phyloP scores from a whole-genome alignment of 2,329 filamentous ascomycete species.

The Aspergillus quadricinctus region DNA sequence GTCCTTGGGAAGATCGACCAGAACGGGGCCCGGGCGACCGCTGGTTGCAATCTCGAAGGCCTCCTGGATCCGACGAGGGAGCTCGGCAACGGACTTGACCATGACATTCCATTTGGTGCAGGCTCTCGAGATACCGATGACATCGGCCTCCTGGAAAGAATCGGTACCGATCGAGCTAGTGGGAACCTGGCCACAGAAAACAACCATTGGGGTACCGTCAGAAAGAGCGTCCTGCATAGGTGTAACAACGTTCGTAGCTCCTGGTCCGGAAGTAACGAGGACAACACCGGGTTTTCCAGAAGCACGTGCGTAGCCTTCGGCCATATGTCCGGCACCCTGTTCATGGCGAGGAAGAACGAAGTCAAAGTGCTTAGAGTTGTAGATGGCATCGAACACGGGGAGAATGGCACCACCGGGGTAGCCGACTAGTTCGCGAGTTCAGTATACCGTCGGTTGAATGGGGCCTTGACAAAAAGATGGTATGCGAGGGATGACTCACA shows the following conservation, averaged over 20 bases:
- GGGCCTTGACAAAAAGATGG: background rate
- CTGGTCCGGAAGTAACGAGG: constrained; percentile 91
- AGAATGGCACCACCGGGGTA: constrained; percentile 96
- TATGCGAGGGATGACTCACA: constrained; percentile 57
- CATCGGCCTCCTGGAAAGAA: constrained; percentile 94
- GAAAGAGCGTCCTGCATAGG: constrained; percentile 95
- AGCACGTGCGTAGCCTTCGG: constrained; percentile 90
- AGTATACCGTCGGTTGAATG: constrained; percentile 1
- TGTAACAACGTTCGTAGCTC: constrained; percentile 93
- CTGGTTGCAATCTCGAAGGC: constrained; percentile 97
- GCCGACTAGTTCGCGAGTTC: constrained; percentile 52
- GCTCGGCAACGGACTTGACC: constrained; percentile 91
- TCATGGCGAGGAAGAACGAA: constrained; percentile 95
- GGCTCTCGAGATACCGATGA: constrained; percentile 85
- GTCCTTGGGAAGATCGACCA: constrained; percentile 95
- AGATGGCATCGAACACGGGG: constrained; percentile 97
- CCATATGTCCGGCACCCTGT: constrained; percentile 98
- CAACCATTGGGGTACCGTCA: constrained; percentile 92
- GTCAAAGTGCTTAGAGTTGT: constrained; percentile 95
- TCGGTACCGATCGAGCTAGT: constrained; percentile 90
- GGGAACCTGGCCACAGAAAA: constrained; percentile 89
- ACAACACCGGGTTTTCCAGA: constrained; percentile 94
- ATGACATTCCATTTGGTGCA: constrained; percentile 99
- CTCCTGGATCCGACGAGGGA: constrained; percentile 92
- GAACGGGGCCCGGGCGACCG: constrained; percentile 86